Evolutionary conservation across 768 basidiomycete species (phyloP).

Genomic region (Rhodocollybia butyracea): DNA sequence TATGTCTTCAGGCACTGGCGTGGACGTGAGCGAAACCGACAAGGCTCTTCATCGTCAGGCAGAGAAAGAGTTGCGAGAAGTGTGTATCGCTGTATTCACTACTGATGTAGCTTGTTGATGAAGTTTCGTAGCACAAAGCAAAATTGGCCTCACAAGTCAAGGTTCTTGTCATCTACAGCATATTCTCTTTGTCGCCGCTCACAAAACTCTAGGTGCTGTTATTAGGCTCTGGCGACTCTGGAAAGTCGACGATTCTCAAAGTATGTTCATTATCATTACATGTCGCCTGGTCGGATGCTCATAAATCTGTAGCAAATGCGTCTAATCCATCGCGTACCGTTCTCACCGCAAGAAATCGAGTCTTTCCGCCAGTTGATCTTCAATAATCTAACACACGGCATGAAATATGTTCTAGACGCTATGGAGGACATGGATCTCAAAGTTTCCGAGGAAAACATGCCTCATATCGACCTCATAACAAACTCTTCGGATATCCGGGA

Average conservation of each 20-base stretch:
- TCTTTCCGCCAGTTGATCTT: slow-evolving; percentile 90
- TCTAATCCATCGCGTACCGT: slow-evolving; percentile 86
- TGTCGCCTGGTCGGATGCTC: background rate
- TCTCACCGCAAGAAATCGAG: slow-evolving; percentile 80
- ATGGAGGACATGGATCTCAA: slow-evolving; percentile 88
- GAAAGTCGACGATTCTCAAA: slow-evolving; percentile 91
- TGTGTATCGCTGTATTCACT: slow-evolving; percentile 26
- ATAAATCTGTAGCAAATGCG: slow-evolving; percentile 79
- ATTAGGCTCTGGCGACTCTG: slow-evolving; percentile 90
- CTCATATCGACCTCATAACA: slow-evolving; percentile 61
- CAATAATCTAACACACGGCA: slow-evolving; percentile 85
- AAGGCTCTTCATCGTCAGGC: slow-evolving; percentile 62
- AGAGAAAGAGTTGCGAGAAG: slow-evolving; percentile 78
- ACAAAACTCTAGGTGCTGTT: slow-evolving; percentile 61
- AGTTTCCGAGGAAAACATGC: slow-evolving; percentile 57
- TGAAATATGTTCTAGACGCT: slow-evolving; percentile 78
- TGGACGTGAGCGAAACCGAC: slow-evolving; percentile 69
- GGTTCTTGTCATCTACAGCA: slow-evolving; percentile 31
- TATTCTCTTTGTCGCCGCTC: background rate
- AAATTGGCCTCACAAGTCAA: slow-evolving; percentile 74
- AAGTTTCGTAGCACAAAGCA: slow-evolving; percentile 57
- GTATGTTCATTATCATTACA: slow-evolving; percentile 30
- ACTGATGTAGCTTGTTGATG: background rate
- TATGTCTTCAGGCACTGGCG: slow-evolving; percentile 55
- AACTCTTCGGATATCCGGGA: slow-evolving; percentile 71